phyloP scores from a whole-genome alignment of 1,284 basidiomycete genomes.

The Erythrobasidium hasegawianum region DNA sequence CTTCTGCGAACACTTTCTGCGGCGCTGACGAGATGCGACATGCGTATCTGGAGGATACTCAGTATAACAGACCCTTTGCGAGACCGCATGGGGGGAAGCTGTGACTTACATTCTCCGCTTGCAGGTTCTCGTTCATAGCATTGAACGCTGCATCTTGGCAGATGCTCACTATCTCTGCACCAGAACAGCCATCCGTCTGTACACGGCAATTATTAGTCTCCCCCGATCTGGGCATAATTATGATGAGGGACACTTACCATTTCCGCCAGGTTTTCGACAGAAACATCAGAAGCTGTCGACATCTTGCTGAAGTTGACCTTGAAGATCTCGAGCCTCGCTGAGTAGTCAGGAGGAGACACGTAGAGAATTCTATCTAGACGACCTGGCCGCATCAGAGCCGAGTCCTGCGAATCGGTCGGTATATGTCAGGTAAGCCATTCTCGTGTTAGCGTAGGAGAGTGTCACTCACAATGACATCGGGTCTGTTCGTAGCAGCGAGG shows the following conservation, averaged over 20 bases:
- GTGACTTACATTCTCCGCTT: slow-evolving; percentile 66
- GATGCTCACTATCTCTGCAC: slow-evolving; percentile 85
- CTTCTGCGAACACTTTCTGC: slow-evolving; percentile 70
- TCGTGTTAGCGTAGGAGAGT: no score
- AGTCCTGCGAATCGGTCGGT: slow-evolving; percentile 78
- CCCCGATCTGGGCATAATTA: neutral
- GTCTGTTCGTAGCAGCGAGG: slow-evolving; percentile 92
- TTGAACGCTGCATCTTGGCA: slow-evolving; percentile 94
- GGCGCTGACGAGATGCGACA: slow-evolving; percentile 69
- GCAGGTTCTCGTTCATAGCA: slow-evolving; percentile 80
- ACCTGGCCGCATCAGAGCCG: slow-evolving; percentile 90
- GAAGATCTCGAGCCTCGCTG: slow-evolving; percentile 78
- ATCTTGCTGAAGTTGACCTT: slow-evolving; percentile 71
- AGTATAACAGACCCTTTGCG: no score
- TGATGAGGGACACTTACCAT: no score
- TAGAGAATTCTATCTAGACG: slow-evolving; percentile 92
- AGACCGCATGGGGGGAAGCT: no score
- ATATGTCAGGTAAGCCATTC: neutral
- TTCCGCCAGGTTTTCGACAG: slow-evolving; percentile 65
- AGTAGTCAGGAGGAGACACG: slow-evolving; percentile 81
- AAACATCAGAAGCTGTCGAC: slow-evolving; percentile 68
- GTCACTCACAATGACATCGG: slow-evolving; percentile 74
- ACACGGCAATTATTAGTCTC: no score
- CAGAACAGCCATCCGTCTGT: slow-evolving; percentile 90
- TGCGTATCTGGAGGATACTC: slow-evolving; percentile 60